Conservation (phyloP, 441 rosid species). For the Gossypium schwendimanii region DNA sequence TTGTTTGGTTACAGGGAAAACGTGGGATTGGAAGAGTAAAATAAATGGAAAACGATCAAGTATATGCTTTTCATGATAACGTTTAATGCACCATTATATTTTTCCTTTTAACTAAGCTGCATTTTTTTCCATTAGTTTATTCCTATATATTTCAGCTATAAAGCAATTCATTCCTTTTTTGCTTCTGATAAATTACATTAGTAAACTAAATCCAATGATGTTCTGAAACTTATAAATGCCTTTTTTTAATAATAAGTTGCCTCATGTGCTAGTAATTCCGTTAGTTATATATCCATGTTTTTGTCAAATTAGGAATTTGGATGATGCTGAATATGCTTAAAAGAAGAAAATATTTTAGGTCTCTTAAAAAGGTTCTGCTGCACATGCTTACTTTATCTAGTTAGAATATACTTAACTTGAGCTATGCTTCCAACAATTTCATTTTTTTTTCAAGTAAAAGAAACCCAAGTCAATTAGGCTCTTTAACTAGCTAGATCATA, state of each 20-base stretch:
- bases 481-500: neutral
- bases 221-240: neutral
- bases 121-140: neutral
- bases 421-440: neutral
- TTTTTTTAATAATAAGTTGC: neutral
- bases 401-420: constrained; percentile 10
- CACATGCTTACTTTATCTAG: constrained; percentile 6
- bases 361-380: constrained; percentile 6
- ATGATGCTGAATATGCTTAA: neutral
- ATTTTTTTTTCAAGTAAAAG: neutral
- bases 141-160: neutral
- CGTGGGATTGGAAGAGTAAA: constrained; percentile 18
- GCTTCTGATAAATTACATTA: neutral
- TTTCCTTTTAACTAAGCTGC: neutral
- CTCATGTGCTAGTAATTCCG: neutral
- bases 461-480: neutral
- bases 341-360: neutral
- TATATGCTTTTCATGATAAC: neutral
- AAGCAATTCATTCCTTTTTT: neutral
- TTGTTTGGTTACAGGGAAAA: constrained; percentile 33
- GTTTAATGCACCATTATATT: neutral
- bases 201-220: neutral
- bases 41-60: neutral
- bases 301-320: neutral
- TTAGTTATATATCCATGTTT: neutral